Conservation (phyloP, 345 rosid species). For the Eucalyptus cloeziana region DNA sequence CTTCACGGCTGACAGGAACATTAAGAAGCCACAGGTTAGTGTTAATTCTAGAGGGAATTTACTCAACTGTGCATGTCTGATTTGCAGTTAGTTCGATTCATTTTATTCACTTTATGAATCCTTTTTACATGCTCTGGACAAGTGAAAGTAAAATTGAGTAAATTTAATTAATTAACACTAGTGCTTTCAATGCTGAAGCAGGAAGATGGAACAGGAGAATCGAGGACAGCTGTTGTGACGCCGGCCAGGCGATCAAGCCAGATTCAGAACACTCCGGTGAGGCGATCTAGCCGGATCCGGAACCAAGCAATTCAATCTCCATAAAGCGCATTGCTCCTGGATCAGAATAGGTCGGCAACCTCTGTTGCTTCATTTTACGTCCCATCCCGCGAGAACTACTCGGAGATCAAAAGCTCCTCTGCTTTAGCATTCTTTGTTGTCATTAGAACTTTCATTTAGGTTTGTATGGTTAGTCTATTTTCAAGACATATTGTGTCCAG, state of each 20-base stretch:
- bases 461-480: neutral
- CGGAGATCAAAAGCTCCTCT: neutral
- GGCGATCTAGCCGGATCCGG: constrained; percentile 35
- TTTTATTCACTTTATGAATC: neutral
- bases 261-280: constrained; percentile 11
- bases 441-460: neutral
- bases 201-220: constrained; percentile 3
- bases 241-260: neutral
- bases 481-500: neutral
- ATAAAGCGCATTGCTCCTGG: neutral
- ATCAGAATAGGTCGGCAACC: neutral
- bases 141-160: neutral
- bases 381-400: neutral
- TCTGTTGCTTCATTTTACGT: neutral
- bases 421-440: neutral
- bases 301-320: constrained; percentile 11
- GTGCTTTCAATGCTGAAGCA: constrained; percentile 2
- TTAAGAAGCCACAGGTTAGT: neutral
- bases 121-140: too few species aligned
- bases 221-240: neutral
- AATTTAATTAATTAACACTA: neutral
- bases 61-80: neutral
- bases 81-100: neutral
- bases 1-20: neutral
- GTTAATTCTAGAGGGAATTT: neutral